These are phyloP conservation scores for Medicago arabica DNA, from an alignment of 306 rosid genomes.

Conservation along the genomic window DNA sequence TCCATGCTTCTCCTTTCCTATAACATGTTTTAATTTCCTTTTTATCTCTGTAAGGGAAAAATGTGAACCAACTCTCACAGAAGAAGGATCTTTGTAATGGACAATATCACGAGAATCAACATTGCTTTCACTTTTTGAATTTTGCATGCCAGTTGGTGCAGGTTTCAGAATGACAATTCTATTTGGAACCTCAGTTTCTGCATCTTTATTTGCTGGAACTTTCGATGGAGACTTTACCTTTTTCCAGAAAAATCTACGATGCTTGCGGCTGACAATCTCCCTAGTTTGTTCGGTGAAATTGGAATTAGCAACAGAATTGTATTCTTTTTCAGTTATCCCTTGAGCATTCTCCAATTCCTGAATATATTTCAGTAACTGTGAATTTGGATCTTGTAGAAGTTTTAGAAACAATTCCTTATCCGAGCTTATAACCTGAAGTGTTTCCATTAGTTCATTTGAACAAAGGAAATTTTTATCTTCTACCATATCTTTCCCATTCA, in stretches of 20 bases:
- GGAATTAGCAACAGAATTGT: slow-evolving; percentile 50
- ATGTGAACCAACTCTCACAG: slow-evolving; percentile 62
- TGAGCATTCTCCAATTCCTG: slow-evolving; percentile 64
- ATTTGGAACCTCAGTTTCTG: slow-evolving; percentile 57
- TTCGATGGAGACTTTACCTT: slow-evolving; percentile 68
- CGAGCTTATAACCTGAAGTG: slow-evolving; percentile 73
- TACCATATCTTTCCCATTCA: slow-evolving; percentile 58
- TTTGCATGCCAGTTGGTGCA: slow-evolving; percentile 49
- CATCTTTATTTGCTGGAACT: slow-evolving; percentile 46
- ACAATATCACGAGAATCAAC: slow-evolving; percentile 49
- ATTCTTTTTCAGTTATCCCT: slow-evolving; percentile 48
- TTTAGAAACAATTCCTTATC: slow-evolving; percentile 73
- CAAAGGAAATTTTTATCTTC: slow-evolving; percentile 62
- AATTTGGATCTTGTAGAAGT: slow-evolving; percentile 79
- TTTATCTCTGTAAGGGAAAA: slow-evolving; percentile 84
- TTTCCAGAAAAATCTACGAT: slow-evolving; percentile 67
- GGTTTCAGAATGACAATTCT: slow-evolving; percentile 90
- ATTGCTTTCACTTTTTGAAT: slow-evolving; percentile 51
- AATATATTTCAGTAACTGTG: slow-evolving; percentile 64
- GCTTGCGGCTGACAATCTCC: slow-evolving; percentile 66
- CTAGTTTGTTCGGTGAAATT: slow-evolving; percentile 56
- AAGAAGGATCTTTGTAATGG: slow-evolving; percentile 54
- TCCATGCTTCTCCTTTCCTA: slow-evolving; percentile 82
- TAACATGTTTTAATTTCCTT: slow-evolving; percentile 76
- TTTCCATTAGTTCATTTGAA: slow-evolving; percentile 69